Conservation (phyloP, 2,329 filamentous ascomycete species). For the Aspergillus cejpii region DNA sequence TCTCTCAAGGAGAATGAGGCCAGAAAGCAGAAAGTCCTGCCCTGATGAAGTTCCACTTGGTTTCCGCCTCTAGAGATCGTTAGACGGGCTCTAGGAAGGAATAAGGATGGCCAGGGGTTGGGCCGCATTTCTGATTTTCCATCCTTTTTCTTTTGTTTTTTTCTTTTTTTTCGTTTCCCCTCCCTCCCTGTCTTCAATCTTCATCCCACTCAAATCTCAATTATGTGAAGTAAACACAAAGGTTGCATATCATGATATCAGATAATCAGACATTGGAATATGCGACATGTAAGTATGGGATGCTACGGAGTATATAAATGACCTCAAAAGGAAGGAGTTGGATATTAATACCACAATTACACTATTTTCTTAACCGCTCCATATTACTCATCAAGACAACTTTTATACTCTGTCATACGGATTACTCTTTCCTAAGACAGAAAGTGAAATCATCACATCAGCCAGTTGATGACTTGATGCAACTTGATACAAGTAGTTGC, state of each 20-base stretch:
- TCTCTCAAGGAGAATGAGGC: slow-evolving; percentile 8
- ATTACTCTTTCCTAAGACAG: neutral
- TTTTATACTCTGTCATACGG: too few species aligned
- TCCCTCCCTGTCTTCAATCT: neutral
- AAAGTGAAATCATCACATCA: neutral
- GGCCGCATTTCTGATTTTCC: slow-evolving; percentile 14
- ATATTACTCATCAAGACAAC: neutral
- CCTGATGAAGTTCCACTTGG: slow-evolving; percentile 20
- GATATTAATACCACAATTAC: too few species aligned
- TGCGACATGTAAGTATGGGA: slow-evolving; percentile 4
- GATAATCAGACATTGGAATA: neutral
- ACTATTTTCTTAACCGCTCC: too few species aligned
- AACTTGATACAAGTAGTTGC: neutral
- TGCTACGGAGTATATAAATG: too few species aligned
- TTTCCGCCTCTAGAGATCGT: slow-evolving; percentile 21
- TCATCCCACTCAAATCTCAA: slow-evolving; percentile 2
- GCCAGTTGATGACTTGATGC: neutral
- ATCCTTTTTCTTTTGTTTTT: slow-evolving; percentile 1
- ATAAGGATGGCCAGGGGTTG: slow-evolving; percentile 18
- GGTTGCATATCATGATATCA: neutral
- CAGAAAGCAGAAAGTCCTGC: too few species aligned
- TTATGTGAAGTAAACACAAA: neutral
- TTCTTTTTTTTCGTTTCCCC: neutral
- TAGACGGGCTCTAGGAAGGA: slow-evolving; percentile 17
- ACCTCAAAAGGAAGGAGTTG: too few species aligned